Base-by-base conservation (phyloP, 768 basidiomycete species). In the Aureoboletus auriporus region DNA sequence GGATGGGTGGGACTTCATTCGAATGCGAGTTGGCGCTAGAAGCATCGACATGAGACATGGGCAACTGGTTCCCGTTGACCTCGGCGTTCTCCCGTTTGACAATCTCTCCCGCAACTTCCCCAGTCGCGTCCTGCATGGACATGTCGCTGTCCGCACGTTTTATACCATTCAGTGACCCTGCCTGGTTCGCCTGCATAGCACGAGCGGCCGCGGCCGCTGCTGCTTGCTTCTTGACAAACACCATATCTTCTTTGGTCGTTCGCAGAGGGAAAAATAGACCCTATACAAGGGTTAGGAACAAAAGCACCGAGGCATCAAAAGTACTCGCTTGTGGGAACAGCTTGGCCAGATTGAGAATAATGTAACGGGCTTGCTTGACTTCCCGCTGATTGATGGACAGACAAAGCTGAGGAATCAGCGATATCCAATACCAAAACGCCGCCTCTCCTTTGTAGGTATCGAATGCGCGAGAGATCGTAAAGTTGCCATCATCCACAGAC, bases 401-500 rank as follows among this genome's bases (percentile, higher is more conserved):
- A 54, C 93, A 84, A 8, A 99, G 78, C 61, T 99, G 95, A 4
- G 96, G 96, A 39, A 96, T 93, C 48, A 97, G 73, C 1, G 95
- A 89, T 57, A 99, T 94, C 96, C 96, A 99, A 67, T 92, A 97
- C 96, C 96, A 99, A 55, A 88, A 89, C 11, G 93, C 93, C 4
- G 90, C 83, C 61, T 98, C 95, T 51, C 95, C 95, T 64, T 94
- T 95, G 70, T 96, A 96, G 20, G 84, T 86, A 62, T 97, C 93
- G 58, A 96, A 96, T 0, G 88, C 85, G 38, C 84, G 78, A 20
- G 86, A 84, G 47, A 89, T 83, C 2, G 81, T 80, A 50, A 83
- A 75, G 20, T 73, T 69, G 13, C 67, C 72, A 51, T 99, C 95
- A 62, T 99, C 96, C 14, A 97, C 75, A 61, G 91, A 93, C 34